Conservation (phyloP, 1,284 basidiomycete species). For the Boletus holoroseus region DNA sequence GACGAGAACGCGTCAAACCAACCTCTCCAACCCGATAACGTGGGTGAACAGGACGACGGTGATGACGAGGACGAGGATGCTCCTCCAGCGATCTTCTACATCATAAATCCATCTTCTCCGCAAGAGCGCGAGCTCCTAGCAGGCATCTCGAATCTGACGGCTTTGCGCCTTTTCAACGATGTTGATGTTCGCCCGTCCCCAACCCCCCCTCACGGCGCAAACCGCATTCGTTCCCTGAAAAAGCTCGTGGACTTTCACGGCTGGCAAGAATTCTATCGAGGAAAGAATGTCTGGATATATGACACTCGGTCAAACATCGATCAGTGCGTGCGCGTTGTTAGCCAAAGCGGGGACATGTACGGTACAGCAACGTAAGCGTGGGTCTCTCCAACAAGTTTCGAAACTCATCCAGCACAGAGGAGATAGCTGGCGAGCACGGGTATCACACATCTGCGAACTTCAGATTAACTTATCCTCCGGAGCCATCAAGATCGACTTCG, state of each 20-base stretch:
- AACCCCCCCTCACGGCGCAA: conserved; percentile 39
- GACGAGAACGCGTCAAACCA: conserved; percentile 21
- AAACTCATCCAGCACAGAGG: conserved; percentile 37
- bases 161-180: conserved; percentile 66
- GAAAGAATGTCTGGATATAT: conserved; percentile 69
- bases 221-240: conserved; percentile 45
- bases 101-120: conserved; percentile 44
- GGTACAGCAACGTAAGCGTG: conserved; percentile 65
- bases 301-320: conserved; percentile 61
- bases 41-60: conserved; percentile 29
- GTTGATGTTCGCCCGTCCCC: conserved; percentile 55
- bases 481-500: conserved; percentile 69
- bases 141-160: conserved; percentile 56
- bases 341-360: conserved; percentile 55
- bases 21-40: background rate
- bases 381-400: background rate
- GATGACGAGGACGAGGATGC: conserved; percentile 37
- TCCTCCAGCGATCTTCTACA: conserved; percentile 43
- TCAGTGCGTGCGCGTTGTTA: conserved; percentile 57
- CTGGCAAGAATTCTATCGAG: conserved; percentile 69
- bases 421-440: conserved; percentile 73
- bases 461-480: conserved; percentile 60
- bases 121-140: conserved; percentile 41
- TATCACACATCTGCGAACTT: conserved; percentile 62
- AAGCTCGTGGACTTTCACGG: conserved; percentile 57